A percentile compares a stretch with the other conserved stretches of the same genome.
Conservation (phyloP, 1,139 yeast genomes). For the Pneumocystis jirovecii region DNA sequence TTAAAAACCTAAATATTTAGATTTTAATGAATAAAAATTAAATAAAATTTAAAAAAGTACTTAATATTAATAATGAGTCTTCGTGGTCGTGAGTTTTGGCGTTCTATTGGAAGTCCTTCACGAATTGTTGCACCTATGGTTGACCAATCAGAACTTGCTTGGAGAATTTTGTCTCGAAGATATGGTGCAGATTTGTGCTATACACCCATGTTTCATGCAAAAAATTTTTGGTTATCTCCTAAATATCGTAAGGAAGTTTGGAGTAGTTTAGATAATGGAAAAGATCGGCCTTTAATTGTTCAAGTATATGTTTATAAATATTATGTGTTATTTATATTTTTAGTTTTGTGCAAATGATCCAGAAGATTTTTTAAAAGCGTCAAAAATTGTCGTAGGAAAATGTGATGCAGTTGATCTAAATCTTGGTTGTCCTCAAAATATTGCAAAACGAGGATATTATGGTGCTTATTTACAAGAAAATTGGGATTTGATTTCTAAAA, state of each 20-base stretch:
- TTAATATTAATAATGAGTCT: neutral
- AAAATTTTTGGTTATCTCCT: slow-evolving; percentile 41
- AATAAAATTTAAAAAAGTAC: neutral
- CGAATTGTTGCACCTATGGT: slow-evolving; percentile 98
- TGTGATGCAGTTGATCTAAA: slow-evolving; percentile 95
- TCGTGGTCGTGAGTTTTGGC: slow-evolving; percentile 54
- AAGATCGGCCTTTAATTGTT: slow-evolving; percentile 73
- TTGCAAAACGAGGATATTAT: slow-evolving; percentile 84
- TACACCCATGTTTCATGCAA: slow-evolving; percentile 94
- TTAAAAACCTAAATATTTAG: neutral
- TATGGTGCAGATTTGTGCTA: slow-evolving; percentile 91
- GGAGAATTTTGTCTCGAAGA: slow-evolving; percentile 75
- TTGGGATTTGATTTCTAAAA: slow-evolving; percentile 65
- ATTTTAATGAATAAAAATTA: neutral
- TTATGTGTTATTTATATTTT: neutral
- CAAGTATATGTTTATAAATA: neutral
- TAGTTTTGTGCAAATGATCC: slow-evolving; percentile 97
- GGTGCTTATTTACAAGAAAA: slow-evolving; percentile 96
- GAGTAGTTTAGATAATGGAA: slow-evolving; percentile 59
- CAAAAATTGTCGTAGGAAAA: slow-evolving; percentile 56
- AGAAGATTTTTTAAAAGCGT: slow-evolving; percentile 65
- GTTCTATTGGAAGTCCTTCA: slow-evolving; percentile 56
- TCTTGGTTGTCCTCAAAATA: slow-evolving; percentile 96
- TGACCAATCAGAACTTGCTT: slow-evolving; percentile 88
- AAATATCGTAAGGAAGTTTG: slow-evolving; percentile 71